Conservation (phyloP, 768 basidiomycete species). For the Galerina sulciceps region DNA sequence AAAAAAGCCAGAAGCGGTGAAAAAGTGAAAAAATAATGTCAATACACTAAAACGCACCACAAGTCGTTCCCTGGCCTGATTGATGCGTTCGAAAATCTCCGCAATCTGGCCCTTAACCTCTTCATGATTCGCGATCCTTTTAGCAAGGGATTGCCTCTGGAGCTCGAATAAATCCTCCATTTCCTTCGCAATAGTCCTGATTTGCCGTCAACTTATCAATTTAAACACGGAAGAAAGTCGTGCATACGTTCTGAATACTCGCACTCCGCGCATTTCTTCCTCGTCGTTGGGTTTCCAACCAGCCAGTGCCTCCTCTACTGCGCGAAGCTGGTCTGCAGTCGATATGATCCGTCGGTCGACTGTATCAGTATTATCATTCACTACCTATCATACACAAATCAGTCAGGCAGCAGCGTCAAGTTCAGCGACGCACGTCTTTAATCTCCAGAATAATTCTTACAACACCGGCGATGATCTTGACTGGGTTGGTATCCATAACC, state of each 20-base stretch:
- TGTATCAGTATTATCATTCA: conserved; percentile 16
- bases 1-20: neutral
- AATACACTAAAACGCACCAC: conserved; percentile 12
- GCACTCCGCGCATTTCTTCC: conserved; percentile 5
- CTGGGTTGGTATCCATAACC: no score
- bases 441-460: no score
- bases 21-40: neutral
- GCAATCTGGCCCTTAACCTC: conserved; percentile 12
- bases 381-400: no score
- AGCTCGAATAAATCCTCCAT: conserved; percentile 9
- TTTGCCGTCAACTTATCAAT: neutral
- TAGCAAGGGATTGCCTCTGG: conserved; percentile 2
- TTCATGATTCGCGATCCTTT: conserved; percentile 16
- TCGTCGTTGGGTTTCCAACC: conserved; percentile 6
- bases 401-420: no score
- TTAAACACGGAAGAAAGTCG: neutral
- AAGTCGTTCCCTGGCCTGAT: conserved; percentile 15
- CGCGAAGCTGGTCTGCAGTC: conserved; percentile 10
- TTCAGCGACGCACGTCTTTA: no score
- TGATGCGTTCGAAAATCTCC: conserved; percentile 18
- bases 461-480: no score
- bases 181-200: conserved; percentile 13
- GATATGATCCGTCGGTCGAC: conserved; percentile 9
- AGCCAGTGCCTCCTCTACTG: conserved; percentile 11
- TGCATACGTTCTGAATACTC: conserved; percentile 10